These are phyloP conservation scores for Aureobasidium subglaciale DNA, from an alignment of 2,329 filamentous ascomycete species.

Conservation along the genomic window DNA sequence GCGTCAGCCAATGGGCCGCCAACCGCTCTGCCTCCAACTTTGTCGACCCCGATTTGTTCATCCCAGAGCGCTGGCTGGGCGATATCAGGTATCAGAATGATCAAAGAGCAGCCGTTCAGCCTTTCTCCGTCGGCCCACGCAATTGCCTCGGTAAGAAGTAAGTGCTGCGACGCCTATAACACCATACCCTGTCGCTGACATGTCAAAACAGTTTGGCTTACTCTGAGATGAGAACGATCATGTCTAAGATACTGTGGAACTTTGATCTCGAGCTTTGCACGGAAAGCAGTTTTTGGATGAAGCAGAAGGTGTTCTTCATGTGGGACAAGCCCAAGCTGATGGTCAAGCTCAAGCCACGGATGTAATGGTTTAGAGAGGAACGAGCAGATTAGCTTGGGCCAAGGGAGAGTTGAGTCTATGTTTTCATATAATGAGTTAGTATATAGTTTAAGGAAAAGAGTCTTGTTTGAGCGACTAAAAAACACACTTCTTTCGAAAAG, in stretches of 20 bases:
- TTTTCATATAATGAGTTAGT: too few species aligned
- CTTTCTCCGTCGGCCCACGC: conserved; percentile 29
- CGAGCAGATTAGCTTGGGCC: too few species aligned
- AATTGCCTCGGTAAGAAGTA: conserved; percentile 25
- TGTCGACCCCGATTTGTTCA: conserved; percentile 22
- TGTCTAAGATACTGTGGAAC: conserved; percentile 33
- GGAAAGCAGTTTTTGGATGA: conserved; percentile 21
- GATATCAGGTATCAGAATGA: conserved; percentile 23
- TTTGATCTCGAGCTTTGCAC: conserved; percentile 32
- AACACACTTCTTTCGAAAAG: too few species aligned
- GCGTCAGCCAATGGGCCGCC: conserved; percentile 17
- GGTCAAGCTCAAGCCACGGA: neutral
- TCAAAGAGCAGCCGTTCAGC: conserved; percentile 22
- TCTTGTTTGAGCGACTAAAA: too few species aligned
- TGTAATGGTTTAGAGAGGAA: too few species aligned
- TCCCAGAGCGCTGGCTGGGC: conserved; percentile 35
- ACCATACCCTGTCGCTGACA: too few species aligned
- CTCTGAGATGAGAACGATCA: conserved; percentile 31
- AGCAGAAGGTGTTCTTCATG: conserved; percentile 25
- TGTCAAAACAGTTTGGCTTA: too few species aligned
- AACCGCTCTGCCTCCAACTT: conserved; percentile 25
- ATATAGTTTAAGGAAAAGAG: too few species aligned
- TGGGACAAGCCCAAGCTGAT: conserved; percentile 27
- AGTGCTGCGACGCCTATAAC: conserved; percentile 19
- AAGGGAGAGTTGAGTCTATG: too few species aligned